These are phyloP conservation scores for Ogataea angusta DNA, from an alignment of 805 yeast species.

Conservation along the genomic window DNA sequence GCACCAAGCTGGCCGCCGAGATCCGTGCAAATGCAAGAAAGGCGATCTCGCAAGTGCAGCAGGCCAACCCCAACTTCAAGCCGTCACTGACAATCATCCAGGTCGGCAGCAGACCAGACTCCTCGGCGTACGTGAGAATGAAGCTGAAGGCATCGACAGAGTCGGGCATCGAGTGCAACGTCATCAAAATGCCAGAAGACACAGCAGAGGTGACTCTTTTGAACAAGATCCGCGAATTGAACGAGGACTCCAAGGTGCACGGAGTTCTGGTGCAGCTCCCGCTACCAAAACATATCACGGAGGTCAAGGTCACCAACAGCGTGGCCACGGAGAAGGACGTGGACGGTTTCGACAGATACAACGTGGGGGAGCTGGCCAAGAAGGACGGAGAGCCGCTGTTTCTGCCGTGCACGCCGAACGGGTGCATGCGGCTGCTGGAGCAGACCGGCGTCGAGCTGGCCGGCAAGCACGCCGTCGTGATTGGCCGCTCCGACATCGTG, in stretches of 20 bases:
- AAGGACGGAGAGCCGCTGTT: conserved; percentile 68
- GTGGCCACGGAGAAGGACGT: conserved; percentile 71
- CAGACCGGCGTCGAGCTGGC: conserved; percentile 51
- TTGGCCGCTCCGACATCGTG: conserved; percentile 84
- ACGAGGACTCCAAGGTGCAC: conserved; percentile 57
- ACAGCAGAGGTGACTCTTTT: conserved; percentile 56
- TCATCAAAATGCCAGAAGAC: conserved; percentile 55
- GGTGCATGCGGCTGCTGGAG: conserved; percentile 63
- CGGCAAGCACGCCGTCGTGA: conserved; percentile 76
- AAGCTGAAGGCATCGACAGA: conserved; percentile 74
- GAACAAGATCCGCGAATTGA: conserved; percentile 51
- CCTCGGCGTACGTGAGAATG: conserved; percentile 79
- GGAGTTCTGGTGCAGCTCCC: conserved; percentile 79
- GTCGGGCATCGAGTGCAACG: conserved; percentile 60
- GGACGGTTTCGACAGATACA: conserved; percentile 78
- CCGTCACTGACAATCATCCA: conserved; percentile 72
- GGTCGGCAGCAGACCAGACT: conserved; percentile 75
- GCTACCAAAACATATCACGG: conserved; percentile 66
- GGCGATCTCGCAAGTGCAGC: conserved; percentile 41
- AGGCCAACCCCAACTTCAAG: conserved; percentile 49
- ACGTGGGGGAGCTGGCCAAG: conserved; percentile 74
- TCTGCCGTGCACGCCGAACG: conserved; percentile 83
- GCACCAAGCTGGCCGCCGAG: conserved; percentile 43
- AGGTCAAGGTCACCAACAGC: conserved; percentile 61
- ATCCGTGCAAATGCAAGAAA: conserved; percentile 42